Evolutionary conservation across 2,329 filamentous ascomycete species (phyloP).

Genomic region (Pseudofabraea citricarpa): DNA sequence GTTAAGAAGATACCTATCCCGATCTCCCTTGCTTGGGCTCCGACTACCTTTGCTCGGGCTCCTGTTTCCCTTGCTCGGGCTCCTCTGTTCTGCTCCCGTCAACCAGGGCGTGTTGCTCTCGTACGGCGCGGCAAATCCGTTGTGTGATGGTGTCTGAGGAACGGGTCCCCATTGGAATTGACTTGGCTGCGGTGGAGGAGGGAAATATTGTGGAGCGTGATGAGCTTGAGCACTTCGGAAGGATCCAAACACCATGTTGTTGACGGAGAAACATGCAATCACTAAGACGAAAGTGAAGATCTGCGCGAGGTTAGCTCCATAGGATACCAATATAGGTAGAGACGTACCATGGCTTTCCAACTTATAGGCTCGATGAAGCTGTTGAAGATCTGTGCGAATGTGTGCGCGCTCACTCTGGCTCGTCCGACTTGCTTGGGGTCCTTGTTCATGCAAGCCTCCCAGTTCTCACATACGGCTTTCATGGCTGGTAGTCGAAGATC

Average conservation of each 20-base stretch:
- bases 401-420: constrained; percentile 77
- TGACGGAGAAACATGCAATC: constrained; percentile 42
- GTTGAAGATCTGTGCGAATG: constrained; percentile 90
- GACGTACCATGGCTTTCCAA: constrained; percentile 68
- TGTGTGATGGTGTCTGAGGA: constrained; percentile 22
- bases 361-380: constrained; percentile 88
- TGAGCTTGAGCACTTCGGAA: constrained; percentile 26
- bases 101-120: constrained; percentile 16
- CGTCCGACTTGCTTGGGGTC: constrained; percentile 74
- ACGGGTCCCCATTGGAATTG: constrained; percentile 21
- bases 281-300: constrained; percentile 47
- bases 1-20: constrained; percentile 1
- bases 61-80: constrained; percentile 22
- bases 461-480: constrained; percentile 67
- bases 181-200: constrained; percentile 12
- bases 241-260: constrained; percentile 42
- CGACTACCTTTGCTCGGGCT: constrained; percentile 21
- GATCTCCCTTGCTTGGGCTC: constrained; percentile 19
- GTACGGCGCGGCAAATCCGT: constrained; percentile 14
- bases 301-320: constrained; percentile 28
- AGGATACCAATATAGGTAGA: constrained; percentile 1
- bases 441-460: constrained; percentile 83
- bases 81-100: constrained; percentile 18
- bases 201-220: constrained; percentile 20
- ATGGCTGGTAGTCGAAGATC: constrained; percentile 67